Evolutionary conservation across 78 protist genomes (phyloP), one percentile per base, ranked within the genome.

Genomic region (Dictyostelium citrinum): DNA sequence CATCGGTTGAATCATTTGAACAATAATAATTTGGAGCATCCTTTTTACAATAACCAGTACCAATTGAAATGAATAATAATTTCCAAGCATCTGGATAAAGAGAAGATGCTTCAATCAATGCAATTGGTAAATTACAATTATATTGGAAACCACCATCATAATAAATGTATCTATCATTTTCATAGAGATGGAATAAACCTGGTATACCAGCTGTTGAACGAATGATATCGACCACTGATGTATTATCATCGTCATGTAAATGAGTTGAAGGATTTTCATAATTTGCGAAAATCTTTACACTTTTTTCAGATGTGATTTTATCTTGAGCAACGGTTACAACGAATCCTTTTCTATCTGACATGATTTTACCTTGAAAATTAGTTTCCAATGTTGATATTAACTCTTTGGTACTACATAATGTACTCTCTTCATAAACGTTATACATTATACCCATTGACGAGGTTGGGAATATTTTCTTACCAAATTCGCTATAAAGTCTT

Each of bases 71-170:
- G 77, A 70, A 70, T 33, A 70, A 33, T 70, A 70, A 5, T 33
- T 70, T 70, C 1, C 5, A 11, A 27, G 72, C 72, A 70, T 31
- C 16, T 31, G 77, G 77, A 70, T 27, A 70, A 5, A 70, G 12
- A 0, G 77, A 5, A 6, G 37, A 33, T 3, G 77, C 39, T 33
- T 70, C 77, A 33, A 70, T 70, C 17, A 70, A 70, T 70, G 77
- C 77, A 33, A 70, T 70, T 70, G 77, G 77, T 70, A 70, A 70
- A 70, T 70, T 70, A 74, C 81, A 74, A 39, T 74, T 74, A 8
- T 39, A 74, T 39, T 33, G 60, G 14, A 74, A 39, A 20, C 81
- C 81, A n/a, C 81, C 81, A 74, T 74, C 81, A n/a, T 39, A 74
- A 8, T 74, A 74, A 2, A 39, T 39, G n/a, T 20, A 39, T n/a